These are phyloP conservation scores for Daphne laureola DNA, from an alignment of 441 rosid genomes.

Conservation along the genomic window DNA sequence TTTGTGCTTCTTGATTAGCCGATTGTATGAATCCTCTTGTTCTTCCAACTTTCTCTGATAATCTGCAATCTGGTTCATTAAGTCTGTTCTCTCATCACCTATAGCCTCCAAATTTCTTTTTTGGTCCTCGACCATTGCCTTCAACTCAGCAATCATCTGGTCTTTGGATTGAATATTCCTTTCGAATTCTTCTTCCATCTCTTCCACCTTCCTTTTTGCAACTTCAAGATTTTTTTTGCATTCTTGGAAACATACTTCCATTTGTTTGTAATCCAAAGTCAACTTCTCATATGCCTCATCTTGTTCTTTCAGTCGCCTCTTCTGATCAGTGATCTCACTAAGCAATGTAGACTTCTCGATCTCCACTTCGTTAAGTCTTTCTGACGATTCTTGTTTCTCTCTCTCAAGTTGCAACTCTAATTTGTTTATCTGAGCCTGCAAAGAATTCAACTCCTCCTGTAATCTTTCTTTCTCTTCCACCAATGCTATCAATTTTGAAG, in stretches of 20 bases:
- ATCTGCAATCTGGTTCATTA: slow-evolving; percentile 30
- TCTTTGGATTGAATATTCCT: slow-evolving; percentile 34
- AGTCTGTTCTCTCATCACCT: slow-evolving; percentile 36
- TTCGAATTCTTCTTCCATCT: slow-evolving; percentile 45
- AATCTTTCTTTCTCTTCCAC: slow-evolving; percentile 26
- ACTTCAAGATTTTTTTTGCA: slow-evolving; percentile 46
- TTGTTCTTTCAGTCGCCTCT: slow-evolving; percentile 41
- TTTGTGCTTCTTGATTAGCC: slow-evolving; percentile 31
- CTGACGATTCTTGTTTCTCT: slow-evolving; percentile 40
- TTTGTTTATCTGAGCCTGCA: slow-evolving; percentile 31
- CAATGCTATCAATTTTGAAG: slow-evolving; percentile 30
- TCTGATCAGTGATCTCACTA: slow-evolving; percentile 40
- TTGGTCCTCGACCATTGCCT: slow-evolving; percentile 45
- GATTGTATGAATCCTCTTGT: slow-evolving; percentile 29
- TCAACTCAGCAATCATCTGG: slow-evolving; percentile 36
- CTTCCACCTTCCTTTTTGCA: slow-evolving; percentile 53
- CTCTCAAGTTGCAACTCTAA: slow-evolving; percentile 40
- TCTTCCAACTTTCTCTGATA: slow-evolving; percentile 38
- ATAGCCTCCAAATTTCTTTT: slow-evolving; percentile 47
- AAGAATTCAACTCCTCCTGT: slow-evolving; percentile 40
- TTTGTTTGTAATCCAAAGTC: slow-evolving; percentile 44
- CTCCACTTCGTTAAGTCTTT: slow-evolving; percentile 24
- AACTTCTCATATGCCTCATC: slow-evolving; percentile 39
- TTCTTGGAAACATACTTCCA: slow-evolving; percentile 39
- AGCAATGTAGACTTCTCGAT: slow-evolving; percentile 26